Percentiles rank a stretch among this genome's conserved stretches.
Evolutionary conservation across 805 yeast species (phyloP).

Genomic region (Yueomyces sinensis): DNA sequence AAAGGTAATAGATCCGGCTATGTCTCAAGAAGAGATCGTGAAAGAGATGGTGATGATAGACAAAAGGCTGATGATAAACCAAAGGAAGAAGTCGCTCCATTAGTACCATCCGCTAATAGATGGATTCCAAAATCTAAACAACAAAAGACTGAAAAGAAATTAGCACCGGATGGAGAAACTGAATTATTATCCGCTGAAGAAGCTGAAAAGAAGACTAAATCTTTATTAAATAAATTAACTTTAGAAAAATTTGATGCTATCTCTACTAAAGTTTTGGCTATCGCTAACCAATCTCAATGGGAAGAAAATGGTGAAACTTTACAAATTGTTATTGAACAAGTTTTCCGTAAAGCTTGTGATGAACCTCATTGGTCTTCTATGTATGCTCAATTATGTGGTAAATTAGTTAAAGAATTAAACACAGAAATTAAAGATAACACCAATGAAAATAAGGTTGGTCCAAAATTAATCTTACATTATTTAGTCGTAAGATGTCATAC

Average conservation of each 20-base stretch:
- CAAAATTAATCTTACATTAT: constrained; percentile 64
- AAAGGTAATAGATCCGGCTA: constrained; percentile 26
- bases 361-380: constrained; percentile 97
- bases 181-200: constrained; percentile 55
- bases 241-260: constrained; percentile 81
- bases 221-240: constrained; percentile 84
- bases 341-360: constrained; percentile 92
- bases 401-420: constrained; percentile 53
- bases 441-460: constrained; percentile 42
- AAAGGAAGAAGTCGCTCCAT: constrained; percentile 64
- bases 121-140: constrained; percentile 81
- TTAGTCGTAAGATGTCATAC: constrained; percentile 78
- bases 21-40: constrained; percentile 30
- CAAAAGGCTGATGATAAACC: constrained; percentile 35
- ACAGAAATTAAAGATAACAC: constrained; percentile 52
- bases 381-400: constrained; percentile 87
- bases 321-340: constrained; percentile 65
- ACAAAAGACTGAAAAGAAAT: constrained; percentile 42
- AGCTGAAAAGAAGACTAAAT: constrained; percentile 70
- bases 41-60: constrained; percentile 26
- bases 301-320: constrained; percentile 76
- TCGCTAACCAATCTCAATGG: constrained; percentile 77
- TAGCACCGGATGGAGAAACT: constrained; percentile 71
- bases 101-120: constrained; percentile 73
- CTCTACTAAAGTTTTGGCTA: constrained; percentile 55